A percentile compares a stretch with the other conserved stretches of the same genome.
Evolutionary conservation across 495 filamentous ascomycete species (phyloP).

Genomic region (Aspergillus sclerotiicarbonarius): DNA sequence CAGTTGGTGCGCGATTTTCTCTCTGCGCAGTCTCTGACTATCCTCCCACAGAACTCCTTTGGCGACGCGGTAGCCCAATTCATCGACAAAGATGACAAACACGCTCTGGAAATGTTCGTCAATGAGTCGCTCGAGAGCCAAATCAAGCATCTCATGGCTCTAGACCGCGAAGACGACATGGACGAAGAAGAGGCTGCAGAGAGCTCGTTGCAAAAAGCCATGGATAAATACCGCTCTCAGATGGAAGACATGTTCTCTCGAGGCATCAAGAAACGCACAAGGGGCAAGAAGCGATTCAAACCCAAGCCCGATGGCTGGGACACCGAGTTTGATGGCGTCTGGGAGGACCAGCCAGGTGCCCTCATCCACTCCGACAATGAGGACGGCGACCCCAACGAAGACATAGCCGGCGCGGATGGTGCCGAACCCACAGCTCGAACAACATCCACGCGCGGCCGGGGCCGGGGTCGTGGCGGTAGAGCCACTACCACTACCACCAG

Average conservation of each 20-base stretch:
- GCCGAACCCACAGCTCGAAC: slow-evolving; percentile 25
- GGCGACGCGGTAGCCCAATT: slow-evolving; percentile 92
- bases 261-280: slow-evolving; percentile 60
- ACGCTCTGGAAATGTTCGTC: slow-evolving; percentile 88
- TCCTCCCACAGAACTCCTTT: slow-evolving; percentile 86
- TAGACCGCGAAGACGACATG: slow-evolving; percentile 66
- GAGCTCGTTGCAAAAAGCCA: slow-evolving; percentile 59
- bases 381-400: slow-evolving; percentile 43
- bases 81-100: slow-evolving; percentile 92
- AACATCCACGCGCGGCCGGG: slow-evolving; percentile 46
- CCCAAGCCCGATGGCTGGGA: slow-evolving; percentile 81
- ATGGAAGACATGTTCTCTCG: slow-evolving; percentile 71
- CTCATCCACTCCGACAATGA: slow-evolving; percentile 57
- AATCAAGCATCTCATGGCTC: slow-evolving; percentile 65
- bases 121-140: slow-evolving; percentile 74
- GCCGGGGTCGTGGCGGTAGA: slow-evolving; percentile 49
- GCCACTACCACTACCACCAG: slow-evolving; percentile 38
- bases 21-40: slow-evolving; percentile 77
- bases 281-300: slow-evolving; percentile 64
- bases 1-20: slow-evolving; percentile 84
- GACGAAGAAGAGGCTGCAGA: slow-evolving; percentile 59
- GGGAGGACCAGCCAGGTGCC: slow-evolving; percentile 77
- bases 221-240: slow-evolving; percentile 66
- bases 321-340: slow-evolving; percentile 76
- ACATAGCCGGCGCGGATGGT: slow-evolving; percentile 47